Conservation (phyloP, 108 stramenopile species). For the Discostella pseudostelligera region DNA sequence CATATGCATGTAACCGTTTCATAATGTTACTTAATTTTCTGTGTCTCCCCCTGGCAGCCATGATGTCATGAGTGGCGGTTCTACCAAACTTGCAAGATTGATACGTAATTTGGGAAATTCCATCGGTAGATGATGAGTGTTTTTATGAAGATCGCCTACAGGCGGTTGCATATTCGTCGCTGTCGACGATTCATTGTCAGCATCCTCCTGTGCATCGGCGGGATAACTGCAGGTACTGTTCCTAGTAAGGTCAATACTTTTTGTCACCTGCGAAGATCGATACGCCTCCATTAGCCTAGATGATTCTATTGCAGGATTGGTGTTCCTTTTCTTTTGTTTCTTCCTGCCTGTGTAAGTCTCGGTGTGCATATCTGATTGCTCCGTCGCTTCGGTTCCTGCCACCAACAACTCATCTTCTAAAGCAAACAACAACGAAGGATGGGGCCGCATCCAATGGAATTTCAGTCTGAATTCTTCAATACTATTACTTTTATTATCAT, state of each 20-base stretch:
- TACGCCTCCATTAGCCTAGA: slow-evolving; percentile 29
- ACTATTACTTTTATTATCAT: not conserved
- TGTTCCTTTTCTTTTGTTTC: too few species aligned
- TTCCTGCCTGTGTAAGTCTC: slow-evolving; percentile 13
- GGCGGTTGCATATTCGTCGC: not conserved
- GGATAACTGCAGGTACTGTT: not conserved
- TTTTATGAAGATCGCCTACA: not conserved
- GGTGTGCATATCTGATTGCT: not conserved
- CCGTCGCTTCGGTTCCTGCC: not conserved
- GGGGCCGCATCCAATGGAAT: slow-evolving; percentile 48
- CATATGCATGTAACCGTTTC: too few species aligned
- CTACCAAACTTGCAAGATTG: slow-evolving; percentile 36
- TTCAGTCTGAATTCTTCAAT: slow-evolving; percentile 28
- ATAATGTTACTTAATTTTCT: not conserved
- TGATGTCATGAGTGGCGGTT: slow-evolving; percentile 33
- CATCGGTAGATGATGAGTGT: slow-evolving; percentile 13
- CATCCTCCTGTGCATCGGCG: not conserved
- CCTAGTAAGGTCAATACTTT: not conserved
- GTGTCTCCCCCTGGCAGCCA: slow-evolving; percentile 38
- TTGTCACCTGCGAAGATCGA: slow-evolving; percentile 11
- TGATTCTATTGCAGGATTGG: too few species aligned
- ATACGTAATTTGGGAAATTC: slow-evolving; percentile 32
- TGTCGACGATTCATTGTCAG: not conserved
- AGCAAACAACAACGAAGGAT: slow-evolving; percentile 28
- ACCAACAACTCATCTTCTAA: slow-evolving; percentile 1